Evolutionary conservation across 495 filamentous ascomycete genomes (phyloP).

Genomic region (Xylaria flabelliformis): DNA sequence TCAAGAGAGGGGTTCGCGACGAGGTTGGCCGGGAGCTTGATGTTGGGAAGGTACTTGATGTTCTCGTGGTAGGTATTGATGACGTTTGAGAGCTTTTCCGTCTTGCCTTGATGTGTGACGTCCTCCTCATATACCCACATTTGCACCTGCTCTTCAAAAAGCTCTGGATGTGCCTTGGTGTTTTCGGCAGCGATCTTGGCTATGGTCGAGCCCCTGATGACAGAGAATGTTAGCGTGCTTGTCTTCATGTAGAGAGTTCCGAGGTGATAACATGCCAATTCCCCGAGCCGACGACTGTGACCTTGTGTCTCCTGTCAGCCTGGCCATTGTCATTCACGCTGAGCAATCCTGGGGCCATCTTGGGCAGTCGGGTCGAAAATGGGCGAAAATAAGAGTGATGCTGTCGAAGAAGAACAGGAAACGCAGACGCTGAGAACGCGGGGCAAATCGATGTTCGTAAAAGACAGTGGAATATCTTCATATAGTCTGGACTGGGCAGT

Average conservation of each 20-base stretch:
- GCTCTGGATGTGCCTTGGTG: constrained; percentile 70
- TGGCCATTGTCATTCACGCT: constrained; percentile 29
- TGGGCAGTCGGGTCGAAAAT: constrained; percentile 20
- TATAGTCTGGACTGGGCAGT: neutral
- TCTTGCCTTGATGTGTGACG: constrained; percentile 70
- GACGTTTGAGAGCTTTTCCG: constrained; percentile 84
- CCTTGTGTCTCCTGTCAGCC: constrained; percentile 79
- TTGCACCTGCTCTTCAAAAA: constrained; percentile 88
- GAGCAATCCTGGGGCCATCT: constrained; percentile 26
- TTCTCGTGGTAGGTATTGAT: constrained; percentile 97
- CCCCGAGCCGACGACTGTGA: constrained; percentile 91
- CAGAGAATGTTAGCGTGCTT: constrained; percentile 8
- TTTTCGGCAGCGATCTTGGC: constrained; percentile 97
- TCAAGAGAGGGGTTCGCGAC: constrained; percentile 87
- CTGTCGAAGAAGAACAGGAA: neutral
- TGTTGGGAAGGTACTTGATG: constrained; percentile 90
- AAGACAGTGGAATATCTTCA: constrained; percentile 15
- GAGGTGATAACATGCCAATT: constrained; percentile 74
- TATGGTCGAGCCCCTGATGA: constrained; percentile 85
- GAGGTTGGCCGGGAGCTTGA: constrained; percentile 83
- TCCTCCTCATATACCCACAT: constrained; percentile 98
- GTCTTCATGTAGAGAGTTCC: neutral
- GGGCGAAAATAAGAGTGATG: constrained; percentile 8
- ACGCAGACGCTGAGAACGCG: constrained; percentile 8
- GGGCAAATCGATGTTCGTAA: constrained; percentile 16